Percentiles rank a stretch among this genome's conserved stretches.
These are phyloP conservation scores for Paramyrothecium roridum DNA, from an alignment of 2,329 filamentous ascomycete species.

Conservation along the genomic window DNA sequence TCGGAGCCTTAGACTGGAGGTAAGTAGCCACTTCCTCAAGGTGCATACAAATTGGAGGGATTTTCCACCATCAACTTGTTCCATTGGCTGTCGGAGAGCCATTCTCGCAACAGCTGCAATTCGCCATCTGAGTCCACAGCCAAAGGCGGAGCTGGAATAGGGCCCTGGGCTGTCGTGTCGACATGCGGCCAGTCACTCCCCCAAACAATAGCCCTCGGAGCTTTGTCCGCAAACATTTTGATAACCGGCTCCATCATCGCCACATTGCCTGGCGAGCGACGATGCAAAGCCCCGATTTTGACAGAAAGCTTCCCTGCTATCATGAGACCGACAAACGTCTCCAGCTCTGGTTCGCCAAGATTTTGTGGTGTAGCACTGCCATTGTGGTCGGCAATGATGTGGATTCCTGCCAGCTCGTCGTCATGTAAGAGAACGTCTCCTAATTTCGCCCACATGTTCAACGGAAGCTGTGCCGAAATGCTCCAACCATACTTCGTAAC, in stretches of 20 bases:
- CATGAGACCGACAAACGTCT: background rate
- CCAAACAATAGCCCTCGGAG: background rate
- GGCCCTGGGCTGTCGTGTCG: background rate
- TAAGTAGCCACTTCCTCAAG: background rate
- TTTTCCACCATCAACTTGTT: background rate
- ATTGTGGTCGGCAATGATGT: slow-evolving; percentile 1
- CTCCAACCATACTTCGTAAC: background rate
- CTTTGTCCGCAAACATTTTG: background rate
- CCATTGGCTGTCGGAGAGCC: background rate
- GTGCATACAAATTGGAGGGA: background rate
- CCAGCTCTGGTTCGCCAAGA: background rate
- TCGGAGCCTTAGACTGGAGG: too few species aligned
- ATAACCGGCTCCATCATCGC: background rate
- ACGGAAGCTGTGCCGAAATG: background rate
- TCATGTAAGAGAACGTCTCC: background rate
- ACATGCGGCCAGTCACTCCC: background rate
- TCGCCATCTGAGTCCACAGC: background rate
- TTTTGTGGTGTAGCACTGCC: background rate
- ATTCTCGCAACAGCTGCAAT: background rate
- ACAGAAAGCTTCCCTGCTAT: background rate
- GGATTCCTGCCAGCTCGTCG: background rate
- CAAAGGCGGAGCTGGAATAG: background rate
- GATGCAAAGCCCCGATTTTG: background rate
- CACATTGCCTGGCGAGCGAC: background rate
- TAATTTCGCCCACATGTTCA: background rate